phyloP scores from a whole-genome alignment of 2,329 filamentous ascomycete genomes.

The Trichoderma aggressivum region DNA sequence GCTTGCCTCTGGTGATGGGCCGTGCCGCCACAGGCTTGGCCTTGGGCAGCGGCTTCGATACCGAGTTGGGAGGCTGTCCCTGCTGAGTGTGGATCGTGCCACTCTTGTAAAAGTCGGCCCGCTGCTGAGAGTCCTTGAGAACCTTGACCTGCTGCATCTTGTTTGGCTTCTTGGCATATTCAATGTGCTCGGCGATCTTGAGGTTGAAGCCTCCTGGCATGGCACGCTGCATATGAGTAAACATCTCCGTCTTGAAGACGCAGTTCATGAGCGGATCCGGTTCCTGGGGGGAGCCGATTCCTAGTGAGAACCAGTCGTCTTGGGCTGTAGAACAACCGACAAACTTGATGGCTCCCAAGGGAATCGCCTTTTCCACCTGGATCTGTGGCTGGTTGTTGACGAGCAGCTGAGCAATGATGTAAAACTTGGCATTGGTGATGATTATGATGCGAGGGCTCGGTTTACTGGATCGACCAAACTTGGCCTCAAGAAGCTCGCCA shows the following conservation, averaged over 20 bases:
- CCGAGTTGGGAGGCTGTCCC: slow-evolving; percentile 79
- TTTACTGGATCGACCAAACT: slow-evolving; percentile 95
- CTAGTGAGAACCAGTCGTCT: slow-evolving; percentile 96
- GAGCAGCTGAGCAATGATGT: slow-evolving; percentile 80
- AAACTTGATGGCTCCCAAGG: slow-evolving; percentile 84
- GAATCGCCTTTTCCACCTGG: slow-evolving; percentile 73
- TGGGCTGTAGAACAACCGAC: slow-evolving; percentile 75
- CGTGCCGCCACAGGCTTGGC: slow-evolving; percentile 81
- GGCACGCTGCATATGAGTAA: slow-evolving; percentile 80
- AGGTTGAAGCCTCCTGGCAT: slow-evolving; percentile 79
- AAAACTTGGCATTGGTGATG: slow-evolving; percentile 81
- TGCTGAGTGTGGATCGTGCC: slow-evolving; percentile 80
- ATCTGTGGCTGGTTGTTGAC: slow-evolving; percentile 81
- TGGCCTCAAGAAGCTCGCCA: slow-evolving; percentile 84
- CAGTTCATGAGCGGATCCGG: slow-evolving; percentile 92
- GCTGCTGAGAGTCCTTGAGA: slow-evolving; percentile 75
- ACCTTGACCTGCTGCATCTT: slow-evolving; percentile 89
- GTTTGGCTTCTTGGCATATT: slow-evolving; percentile 96
- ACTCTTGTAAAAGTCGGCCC: slow-evolving; percentile 89
- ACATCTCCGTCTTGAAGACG: slow-evolving; percentile 94
- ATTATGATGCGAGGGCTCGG: slow-evolving; percentile 80
- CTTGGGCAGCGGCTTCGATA: slow-evolving; percentile 80
- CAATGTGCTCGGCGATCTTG: slow-evolving; percentile 78
- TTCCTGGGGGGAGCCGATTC: slow-evolving; percentile 85
- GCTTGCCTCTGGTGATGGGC: slow-evolving; percentile 88